Conservation (phyloP, 2,329 filamentous ascomycete genomes). For the Arthrobotrys conoides region DNA sequence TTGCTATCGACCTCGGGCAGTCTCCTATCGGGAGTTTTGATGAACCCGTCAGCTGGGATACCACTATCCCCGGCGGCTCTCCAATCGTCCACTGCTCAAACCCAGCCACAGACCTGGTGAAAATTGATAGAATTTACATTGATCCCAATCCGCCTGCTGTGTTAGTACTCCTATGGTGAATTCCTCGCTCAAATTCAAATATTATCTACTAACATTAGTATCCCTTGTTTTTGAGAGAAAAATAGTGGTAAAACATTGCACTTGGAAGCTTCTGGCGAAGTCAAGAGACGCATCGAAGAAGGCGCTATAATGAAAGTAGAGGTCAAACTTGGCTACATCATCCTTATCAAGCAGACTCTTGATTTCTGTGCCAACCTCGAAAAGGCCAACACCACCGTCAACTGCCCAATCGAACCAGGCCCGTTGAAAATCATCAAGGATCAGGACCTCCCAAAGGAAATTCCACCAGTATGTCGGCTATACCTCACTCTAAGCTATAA, state of each 20-base stretch:
- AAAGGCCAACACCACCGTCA: slow-evolving; percentile 81
- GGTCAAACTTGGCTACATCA: slow-evolving; percentile 96
- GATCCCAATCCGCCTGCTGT: slow-evolving; percentile 40
- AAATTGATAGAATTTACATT: slow-evolving; percentile 40
- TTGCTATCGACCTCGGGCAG: slow-evolving; percentile 41
- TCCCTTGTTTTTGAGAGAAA: neutral
- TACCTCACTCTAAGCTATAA: neutral
- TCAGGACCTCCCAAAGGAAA: slow-evolving; percentile 86
- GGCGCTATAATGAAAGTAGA: slow-evolving; percentile 85
- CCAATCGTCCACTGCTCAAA: slow-evolving; percentile 45
- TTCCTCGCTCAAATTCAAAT: too few species aligned
- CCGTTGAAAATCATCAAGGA: slow-evolving; percentile 80
- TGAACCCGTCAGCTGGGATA: neutral
- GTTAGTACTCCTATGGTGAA: slow-evolving; percentile 16
- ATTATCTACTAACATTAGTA: neutral
- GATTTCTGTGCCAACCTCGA: slow-evolving; percentile 88
- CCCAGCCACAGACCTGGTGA: slow-evolving; percentile 29
- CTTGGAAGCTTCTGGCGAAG: slow-evolving; percentile 83
- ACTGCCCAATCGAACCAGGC: slow-evolving; percentile 89
- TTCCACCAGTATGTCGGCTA: slow-evolving; percentile 83
- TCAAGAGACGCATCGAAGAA: slow-evolving; percentile 79
- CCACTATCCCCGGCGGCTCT: slow-evolving; percentile 45
- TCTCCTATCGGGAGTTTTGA: slow-evolving; percentile 15
- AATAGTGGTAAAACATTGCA: slow-evolving; percentile 80
- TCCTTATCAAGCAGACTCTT: slow-evolving; percentile 80